phyloP scores from a whole-genome alignment of 768 basidiomycete genomes.

The Macrolepiota fuliginosa region DNA sequence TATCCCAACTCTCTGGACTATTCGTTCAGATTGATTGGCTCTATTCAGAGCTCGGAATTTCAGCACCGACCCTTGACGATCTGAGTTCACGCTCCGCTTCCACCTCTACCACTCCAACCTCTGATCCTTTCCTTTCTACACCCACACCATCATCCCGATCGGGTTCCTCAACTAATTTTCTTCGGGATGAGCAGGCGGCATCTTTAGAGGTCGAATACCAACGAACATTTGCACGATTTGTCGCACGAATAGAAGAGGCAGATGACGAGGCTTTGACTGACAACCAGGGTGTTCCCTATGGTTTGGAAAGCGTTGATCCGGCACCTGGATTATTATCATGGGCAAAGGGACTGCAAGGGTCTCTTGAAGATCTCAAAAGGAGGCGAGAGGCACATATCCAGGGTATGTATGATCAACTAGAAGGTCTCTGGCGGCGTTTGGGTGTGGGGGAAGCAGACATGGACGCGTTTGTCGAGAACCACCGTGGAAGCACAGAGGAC shows the following conservation, averaged over 20 bases:
- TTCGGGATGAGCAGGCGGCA: conserved; percentile 29
- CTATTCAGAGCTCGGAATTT: conserved; percentile 76
- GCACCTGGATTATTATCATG: conserved; percentile 72
- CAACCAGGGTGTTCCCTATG: conserved; percentile 38
- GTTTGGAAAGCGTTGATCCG: conserved; percentile 78
- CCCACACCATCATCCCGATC: conserved; percentile 48
- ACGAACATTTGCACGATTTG: conserved; percentile 59
- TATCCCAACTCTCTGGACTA: conserved; percentile 56
- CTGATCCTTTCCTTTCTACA: conserved; percentile 48
- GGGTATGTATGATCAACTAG: conserved; percentile 90
- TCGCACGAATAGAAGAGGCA: conserved; percentile 58
- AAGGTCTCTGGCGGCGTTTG: conserved; percentile 85
- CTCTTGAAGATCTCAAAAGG: conserved; percentile 72
- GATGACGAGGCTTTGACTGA: conserved; percentile 45
- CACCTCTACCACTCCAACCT: conserved; percentile 28
- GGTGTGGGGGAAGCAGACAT: conserved; percentile 78
- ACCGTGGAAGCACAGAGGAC: conserved; percentile 79
- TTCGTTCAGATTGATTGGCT: conserved; percentile 82
- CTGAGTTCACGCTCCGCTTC: conserved; percentile 24
- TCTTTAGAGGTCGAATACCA: conserved; percentile 47
- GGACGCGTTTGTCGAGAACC: conserved; percentile 88
- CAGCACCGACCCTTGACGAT: conserved; percentile 55
- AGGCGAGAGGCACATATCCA: conserved; percentile 84
- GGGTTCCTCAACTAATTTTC: conserved; percentile 33
- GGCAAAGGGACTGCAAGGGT: conserved; percentile 53